These are phyloP conservation scores for Salix udensis DNA, from an alignment of 345 rosid genomes.

Conservation along the genomic window DNA sequence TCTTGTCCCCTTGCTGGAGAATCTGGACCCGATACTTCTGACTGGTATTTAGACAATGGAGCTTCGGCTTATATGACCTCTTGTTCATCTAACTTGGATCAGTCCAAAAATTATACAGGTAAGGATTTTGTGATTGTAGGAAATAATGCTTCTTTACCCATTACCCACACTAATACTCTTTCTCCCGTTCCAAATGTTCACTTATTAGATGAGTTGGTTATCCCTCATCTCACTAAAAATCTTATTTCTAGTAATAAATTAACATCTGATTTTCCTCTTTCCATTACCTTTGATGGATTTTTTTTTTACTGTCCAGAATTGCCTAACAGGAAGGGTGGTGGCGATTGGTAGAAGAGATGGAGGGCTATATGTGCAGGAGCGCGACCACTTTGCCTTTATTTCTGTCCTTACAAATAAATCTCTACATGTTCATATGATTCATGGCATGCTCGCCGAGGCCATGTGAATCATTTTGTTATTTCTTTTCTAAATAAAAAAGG, in stretches of 20 bases:
- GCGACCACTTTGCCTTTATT: background rate
- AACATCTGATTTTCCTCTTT: background rate
- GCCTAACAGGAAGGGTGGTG: background rate
- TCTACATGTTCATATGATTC: background rate
- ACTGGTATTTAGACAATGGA: background rate
- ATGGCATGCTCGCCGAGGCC: background rate
- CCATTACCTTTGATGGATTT: background rate
- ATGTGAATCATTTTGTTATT: background rate
- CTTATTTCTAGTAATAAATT: slow-evolving; percentile 8
- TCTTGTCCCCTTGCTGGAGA: too few species aligned
- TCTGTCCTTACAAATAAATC: slow-evolving; percentile 5
- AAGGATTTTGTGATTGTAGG: slow-evolving; percentile 9
- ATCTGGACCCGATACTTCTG: background rate
- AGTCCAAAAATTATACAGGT: slow-evolving; percentile 1
- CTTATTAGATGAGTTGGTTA: slow-evolving; percentile 6
- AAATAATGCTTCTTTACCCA: slow-evolving; percentile 8
- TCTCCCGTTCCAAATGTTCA: background rate
- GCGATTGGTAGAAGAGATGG: background rate
- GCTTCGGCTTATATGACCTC: background rate
- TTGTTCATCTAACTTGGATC: background rate
- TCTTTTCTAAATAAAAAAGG: background rate
- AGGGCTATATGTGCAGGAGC: background rate
- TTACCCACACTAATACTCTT: background rate
- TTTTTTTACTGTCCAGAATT: background rate
- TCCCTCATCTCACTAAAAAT: slow-evolving; percentile 12